Evolutionary conservation across 768 basidiomycete species (phyloP).

Genomic region (Naganishia friedmannii): DNA sequence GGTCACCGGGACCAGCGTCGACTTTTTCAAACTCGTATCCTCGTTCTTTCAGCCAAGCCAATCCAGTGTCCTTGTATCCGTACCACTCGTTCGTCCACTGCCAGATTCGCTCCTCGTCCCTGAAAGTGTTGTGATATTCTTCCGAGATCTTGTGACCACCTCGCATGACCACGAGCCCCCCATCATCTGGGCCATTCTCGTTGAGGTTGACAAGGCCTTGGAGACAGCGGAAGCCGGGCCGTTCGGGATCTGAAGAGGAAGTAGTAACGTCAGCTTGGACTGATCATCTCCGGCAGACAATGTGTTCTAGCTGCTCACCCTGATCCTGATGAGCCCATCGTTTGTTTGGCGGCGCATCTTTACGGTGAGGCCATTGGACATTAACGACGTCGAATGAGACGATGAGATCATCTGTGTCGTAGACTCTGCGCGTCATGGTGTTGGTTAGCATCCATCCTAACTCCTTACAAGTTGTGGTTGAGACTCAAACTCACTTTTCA

Average conservation of each 20-base stretch:
- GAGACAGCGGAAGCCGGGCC: constrained; percentile 20
- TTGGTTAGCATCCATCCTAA: neutral
- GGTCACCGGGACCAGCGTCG: constrained; percentile 47
- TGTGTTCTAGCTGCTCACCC: no score
- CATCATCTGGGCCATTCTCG: constrained; percentile 51
- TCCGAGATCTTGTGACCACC: constrained; percentile 47
- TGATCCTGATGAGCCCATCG: constrained; percentile 21
- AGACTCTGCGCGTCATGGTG: constrained; percentile 32
- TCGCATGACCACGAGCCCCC: constrained; percentile 52
- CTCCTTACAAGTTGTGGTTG: no score
- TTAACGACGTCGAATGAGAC: constrained; percentile 37
- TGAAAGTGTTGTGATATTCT: constrained; percentile 48
- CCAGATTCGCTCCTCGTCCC: constrained; percentile 31
- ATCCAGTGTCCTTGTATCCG: constrained; percentile 36
- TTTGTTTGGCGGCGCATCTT: constrained; percentile 8
- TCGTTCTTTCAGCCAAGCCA: constrained; percentile 52
- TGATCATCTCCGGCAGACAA: no score
- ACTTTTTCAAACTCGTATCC: constrained; percentile 51
- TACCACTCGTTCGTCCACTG: constrained; percentile 34
- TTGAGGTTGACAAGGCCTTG: constrained; percentile 39
- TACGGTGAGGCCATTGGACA: constrained; percentile 5
- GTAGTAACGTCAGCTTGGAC: no score
- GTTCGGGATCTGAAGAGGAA: constrained; percentile 22
- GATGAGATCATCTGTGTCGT: constrained; percentile 46
- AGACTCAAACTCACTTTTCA: constrained; percentile 10